A percentile compares a stretch with the other conserved stretches of the same genome.
These are phyloP conservation scores for Quercus suber DNA, from an alignment of 306 rosid genomes.

Conservation along the genomic window DNA sequence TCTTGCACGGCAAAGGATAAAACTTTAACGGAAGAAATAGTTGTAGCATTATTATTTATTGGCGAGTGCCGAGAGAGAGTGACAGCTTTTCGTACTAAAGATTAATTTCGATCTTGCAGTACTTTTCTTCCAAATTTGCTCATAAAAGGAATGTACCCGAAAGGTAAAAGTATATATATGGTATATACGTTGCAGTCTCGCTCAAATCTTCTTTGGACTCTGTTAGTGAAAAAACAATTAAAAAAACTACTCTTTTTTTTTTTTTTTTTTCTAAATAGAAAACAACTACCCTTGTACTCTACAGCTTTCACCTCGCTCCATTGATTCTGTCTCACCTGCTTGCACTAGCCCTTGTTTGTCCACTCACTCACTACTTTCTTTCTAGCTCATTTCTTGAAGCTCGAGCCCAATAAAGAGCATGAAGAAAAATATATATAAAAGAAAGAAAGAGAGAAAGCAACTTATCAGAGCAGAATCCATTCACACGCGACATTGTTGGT, in stretches of 20 bases:
- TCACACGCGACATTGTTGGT: constrained; percentile 17
- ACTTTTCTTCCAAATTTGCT: background rate
- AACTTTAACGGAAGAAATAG: background rate
- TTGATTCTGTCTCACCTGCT: constrained; percentile 37
- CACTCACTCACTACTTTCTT: constrained; percentile 5
- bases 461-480: constrained; percentile 7
- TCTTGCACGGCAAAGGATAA: background rate
- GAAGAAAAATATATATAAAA: background rate
- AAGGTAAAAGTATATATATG: background rate
- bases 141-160: too few relatives aligned
- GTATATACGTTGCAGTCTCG: constrained; percentile 6
- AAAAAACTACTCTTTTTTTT: too few relatives aligned
- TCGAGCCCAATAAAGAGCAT: constrained; percentile 16
- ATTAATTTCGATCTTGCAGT: background rate
- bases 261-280: too few relatives aligned
- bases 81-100: background rate
- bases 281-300: too few relatives aligned
- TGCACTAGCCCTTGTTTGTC: constrained; percentile 24
- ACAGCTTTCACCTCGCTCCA: too few relatives aligned
- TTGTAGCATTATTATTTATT: too few relatives aligned
- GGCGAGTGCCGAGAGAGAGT: background rate
- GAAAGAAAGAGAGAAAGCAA: constrained; percentile 22
- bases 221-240: too few relatives aligned
- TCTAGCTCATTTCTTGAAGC: constrained; percentile 35
- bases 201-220: constrained; percentile 30